Conservation (phyloP, 345 rosid species). For the Brassica rapa region DNA sequence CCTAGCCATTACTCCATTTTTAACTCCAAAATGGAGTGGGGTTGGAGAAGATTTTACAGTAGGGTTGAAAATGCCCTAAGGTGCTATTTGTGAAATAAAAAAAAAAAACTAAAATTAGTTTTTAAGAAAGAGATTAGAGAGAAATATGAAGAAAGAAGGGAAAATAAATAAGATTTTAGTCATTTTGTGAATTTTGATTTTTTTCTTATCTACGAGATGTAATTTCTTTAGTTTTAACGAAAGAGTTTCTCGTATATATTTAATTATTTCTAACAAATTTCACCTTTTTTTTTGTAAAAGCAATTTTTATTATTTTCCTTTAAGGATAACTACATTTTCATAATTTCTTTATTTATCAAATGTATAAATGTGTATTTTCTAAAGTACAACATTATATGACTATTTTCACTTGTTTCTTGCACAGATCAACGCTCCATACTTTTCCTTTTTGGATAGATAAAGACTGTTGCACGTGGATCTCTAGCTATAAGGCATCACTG, state of each 20-base stretch:
- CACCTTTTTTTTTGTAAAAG: not conserved
- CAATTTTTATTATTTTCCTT: not conserved
- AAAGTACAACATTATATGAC: not conserved
- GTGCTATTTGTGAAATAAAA: no score
- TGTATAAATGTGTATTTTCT: not conserved
- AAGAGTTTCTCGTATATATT: not conserved
- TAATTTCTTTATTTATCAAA: not conserved
- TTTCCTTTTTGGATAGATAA: conserved; percentile 27
- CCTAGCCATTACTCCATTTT: no score
- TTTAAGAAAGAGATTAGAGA: no score
- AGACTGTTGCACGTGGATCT: conserved; percentile 25
- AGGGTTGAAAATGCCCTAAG: no score
- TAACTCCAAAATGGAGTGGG: no score
- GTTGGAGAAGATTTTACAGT: no score
- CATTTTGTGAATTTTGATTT: no score
- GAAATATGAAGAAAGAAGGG: no score
- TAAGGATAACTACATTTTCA: not conserved
- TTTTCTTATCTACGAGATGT: no score
- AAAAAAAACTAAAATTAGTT: no score
- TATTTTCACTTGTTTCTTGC: conserved; percentile 34
- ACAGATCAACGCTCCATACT: conserved; percentile 30
- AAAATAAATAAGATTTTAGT: no score
- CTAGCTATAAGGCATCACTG: conserved; percentile 17
- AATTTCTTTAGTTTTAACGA: not conserved
- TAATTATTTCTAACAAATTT: conserved; percentile 2